phyloP scores from a whole-genome alignment of 1,284 basidiomycete species.

The Apiotrichum siamense region DNA sequence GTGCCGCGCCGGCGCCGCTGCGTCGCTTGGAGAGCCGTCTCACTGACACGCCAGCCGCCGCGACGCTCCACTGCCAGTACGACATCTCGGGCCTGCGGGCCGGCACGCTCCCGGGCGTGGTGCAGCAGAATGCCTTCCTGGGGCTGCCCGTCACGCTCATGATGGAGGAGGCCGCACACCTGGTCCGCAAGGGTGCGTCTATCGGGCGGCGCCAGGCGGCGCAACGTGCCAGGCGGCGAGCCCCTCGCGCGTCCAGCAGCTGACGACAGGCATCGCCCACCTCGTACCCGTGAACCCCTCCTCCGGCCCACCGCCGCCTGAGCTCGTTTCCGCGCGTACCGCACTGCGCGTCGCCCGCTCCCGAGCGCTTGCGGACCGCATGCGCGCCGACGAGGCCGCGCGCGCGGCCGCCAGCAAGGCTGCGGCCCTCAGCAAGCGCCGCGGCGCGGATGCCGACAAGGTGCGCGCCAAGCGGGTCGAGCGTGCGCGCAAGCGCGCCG shows the following conservation, averaged over 20 bases:
- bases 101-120: slow-evolving; percentile 88
- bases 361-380: slow-evolving; percentile 10
- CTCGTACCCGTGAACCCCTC: slow-evolving; percentile 63
- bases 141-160: slow-evolving; percentile 81
- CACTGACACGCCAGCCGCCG: slow-evolving; percentile 55
- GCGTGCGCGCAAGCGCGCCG: slow-evolving; percentile 52
- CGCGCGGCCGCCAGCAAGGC: slow-evolving; percentile 25
- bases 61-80: slow-evolving; percentile 67
- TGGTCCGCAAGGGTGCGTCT: slow-evolving; percentile 71
- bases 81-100: slow-evolving; percentile 76
- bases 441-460: slow-evolving; percentile 54
- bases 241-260: neutral
- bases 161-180: slow-evolving; percentile 84
- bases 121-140: slow-evolving; percentile 94
- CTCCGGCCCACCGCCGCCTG: slow-evolving; percentile 57
- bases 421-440: too few species aligned
- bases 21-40: neutral
- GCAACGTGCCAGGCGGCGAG: too few species aligned
- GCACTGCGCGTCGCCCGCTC: slow-evolving; percentile 21
- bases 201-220: too few species aligned
- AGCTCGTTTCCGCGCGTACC: slow-evolving; percentile 50
- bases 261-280: slow-evolving; percentile 60
- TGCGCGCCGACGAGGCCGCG: slow-evolving; percentile 51
- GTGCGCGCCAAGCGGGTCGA: slow-evolving; percentile 59
- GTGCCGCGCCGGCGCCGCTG: too few species aligned